Base-by-base conservation (phyloP, 75 land plant species). In the Pinus albicaulis region DNA sequence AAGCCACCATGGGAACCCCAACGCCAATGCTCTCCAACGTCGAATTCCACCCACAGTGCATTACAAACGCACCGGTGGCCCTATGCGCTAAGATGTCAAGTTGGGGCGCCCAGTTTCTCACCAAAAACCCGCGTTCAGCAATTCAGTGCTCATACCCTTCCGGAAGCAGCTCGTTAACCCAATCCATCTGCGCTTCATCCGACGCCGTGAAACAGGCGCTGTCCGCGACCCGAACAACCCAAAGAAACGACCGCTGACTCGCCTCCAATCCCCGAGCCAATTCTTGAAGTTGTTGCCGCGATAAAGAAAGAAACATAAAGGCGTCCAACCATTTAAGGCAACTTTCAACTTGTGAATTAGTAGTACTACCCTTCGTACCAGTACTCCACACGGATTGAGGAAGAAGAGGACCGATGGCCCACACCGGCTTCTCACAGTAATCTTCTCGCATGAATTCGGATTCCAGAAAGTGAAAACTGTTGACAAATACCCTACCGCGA, bases 1-100 rank as follows among this genome's bases (percentile, higher is more conserved):
- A 79, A 1, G 71, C 56, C 16, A 79, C 53, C 76, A 79, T 36
- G 19, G 82, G 80, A 19, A 80, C 63, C 14, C 79, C 79, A 28
- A 7, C 55, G 61, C 48, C 11, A 56, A 65, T 16, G 59, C 79
- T 69, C 23, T 77, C 80, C 38, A 75, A 15, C 24, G 22, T 62
- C 3, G 70, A 75, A 22, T 76, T 75, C 81, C 81, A 75, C 7
- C 82, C 71, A 56, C 82, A 80, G 71, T 80, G 79, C 16, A 61
- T 57, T 22, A 81, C 24, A 52, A 81, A 71, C 3, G 0, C 74
- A 1, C 82, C 80, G 6, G 34, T 55, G 3, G 82, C 59, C 16
- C 1, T 48, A 48, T 76, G 79, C 11, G 55, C 14, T 15, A 80
- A 20, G 15, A 80, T 53, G 7, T 26, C 38, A 5, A 76, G 13